Conservation (phyloP, 2,329 filamentous ascomycete genomes). For the Mollisiaceae sp. region DNA sequence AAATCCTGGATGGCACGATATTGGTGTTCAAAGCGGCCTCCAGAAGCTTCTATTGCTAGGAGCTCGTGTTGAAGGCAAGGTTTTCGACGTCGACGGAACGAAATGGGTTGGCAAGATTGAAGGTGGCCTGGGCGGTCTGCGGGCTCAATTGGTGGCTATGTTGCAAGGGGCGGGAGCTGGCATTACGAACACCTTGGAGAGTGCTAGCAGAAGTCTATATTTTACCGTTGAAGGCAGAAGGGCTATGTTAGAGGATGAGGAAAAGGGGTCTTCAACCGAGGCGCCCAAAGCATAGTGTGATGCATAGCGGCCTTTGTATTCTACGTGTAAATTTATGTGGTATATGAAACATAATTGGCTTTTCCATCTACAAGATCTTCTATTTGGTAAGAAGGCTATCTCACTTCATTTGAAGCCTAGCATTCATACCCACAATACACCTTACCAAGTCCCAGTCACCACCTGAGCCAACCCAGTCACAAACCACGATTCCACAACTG, state of each 20-base stretch:
- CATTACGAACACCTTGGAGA: slow-evolving; percentile 79
- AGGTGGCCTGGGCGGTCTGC: slow-evolving; percentile 79
- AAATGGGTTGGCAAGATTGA: slow-evolving; percentile 78
- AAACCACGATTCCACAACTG: slow-evolving; percentile 85
- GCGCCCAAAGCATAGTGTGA: slow-evolving; percentile 31
- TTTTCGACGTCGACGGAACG: slow-evolving; percentile 48
- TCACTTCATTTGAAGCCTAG: slow-evolving; percentile 58
- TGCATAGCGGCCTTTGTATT: slow-evolving; percentile 34
- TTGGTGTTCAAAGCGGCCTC: slow-evolving; percentile 77
- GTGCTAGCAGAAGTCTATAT: slow-evolving; percentile 81
- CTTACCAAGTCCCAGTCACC: slow-evolving; percentile 91
- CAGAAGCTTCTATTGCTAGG: slow-evolving; percentile 88
- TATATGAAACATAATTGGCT: slow-evolving; percentile 4
- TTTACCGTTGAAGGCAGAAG: slow-evolving; percentile 84
- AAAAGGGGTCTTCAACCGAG: slow-evolving; percentile 33
- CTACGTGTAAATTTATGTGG: slow-evolving; percentile 35
- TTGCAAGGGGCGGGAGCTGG: slow-evolving; percentile 78
- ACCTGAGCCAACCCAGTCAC: slow-evolving; percentile 87
- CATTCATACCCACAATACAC: slow-evolving; percentile 91
- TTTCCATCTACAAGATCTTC: background rate
- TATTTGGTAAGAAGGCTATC: background rate
- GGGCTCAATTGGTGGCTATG: slow-evolving; percentile 80
- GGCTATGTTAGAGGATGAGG: slow-evolving; percentile 74
- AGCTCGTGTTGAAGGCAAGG: slow-evolving; percentile 79
- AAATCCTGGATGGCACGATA: slow-evolving; percentile 82